Evolutionary conservation across 441 rosid genomes (phyloP).

Genomic region (Croton setiger): DNA sequence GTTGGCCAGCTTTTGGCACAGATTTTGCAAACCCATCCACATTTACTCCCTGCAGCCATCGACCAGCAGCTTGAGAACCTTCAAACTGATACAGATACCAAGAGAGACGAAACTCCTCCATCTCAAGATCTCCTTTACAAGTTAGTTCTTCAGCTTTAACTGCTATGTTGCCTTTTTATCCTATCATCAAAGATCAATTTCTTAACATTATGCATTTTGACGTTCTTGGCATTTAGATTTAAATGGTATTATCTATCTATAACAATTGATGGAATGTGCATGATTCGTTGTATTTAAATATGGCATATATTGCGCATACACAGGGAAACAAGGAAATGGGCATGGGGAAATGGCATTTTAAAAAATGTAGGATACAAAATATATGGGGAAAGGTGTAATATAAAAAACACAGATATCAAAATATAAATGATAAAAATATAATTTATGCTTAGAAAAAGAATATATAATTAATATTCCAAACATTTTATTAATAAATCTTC

Average conservation of each 20-base stretch:
- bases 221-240: background rate
- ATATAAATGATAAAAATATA: too few relatives aligned
- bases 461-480: too few relatives aligned
- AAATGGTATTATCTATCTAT: background rate
- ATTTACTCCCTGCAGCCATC: slow-evolving; percentile 66
- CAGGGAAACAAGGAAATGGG: too few relatives aligned
- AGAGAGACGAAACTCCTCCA: slow-evolving; percentile 35
- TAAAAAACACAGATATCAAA: too few relatives aligned
- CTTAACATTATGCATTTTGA: background rate
- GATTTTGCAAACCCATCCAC: slow-evolving; percentile 82
- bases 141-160: slow-evolving; percentile 33
- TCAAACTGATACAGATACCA: slow-evolving; percentile 50
- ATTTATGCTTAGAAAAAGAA: too few relatives aligned
- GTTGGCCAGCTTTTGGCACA: slow-evolving; percentile 80
- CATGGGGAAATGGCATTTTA: too few relatives aligned
- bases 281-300: background rate
- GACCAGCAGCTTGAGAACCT: slow-evolving; percentile 90
- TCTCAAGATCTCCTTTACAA: slow-evolving; percentile 62
- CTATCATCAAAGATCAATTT: background rate
- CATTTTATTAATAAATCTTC: too few relatives aligned
- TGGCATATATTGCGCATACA: too few relatives aligned
- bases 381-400: too few relatives aligned
- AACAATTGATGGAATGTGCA: background rate
- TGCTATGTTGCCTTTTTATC: background rate
- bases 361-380: too few relatives aligned